Conservation (phyloP, 257 asterid species). For the Nicotiana benthamiana region DNA sequence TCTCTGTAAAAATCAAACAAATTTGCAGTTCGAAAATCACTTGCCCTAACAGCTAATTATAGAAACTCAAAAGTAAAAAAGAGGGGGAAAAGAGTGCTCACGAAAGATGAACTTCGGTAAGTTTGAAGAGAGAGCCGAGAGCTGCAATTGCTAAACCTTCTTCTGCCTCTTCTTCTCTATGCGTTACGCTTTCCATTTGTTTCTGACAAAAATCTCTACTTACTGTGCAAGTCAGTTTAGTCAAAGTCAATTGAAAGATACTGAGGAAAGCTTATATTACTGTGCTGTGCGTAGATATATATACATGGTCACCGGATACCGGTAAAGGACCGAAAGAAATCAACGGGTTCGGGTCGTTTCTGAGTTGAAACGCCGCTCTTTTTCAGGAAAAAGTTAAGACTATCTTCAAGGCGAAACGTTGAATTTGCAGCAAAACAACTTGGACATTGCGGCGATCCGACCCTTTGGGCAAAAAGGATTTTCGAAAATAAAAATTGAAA, state of each 20-base stretch:
- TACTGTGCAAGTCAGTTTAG: not conserved
- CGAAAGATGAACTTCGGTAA: constrained; percentile 69
- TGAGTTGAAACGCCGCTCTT: too few species aligned
- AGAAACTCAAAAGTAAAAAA: not conserved
- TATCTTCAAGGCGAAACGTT: too few species aligned
- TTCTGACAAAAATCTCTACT: not conserved
- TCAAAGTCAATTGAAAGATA: not conserved
- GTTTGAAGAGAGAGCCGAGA: constrained; percentile 66
- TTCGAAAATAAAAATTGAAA: too few species aligned
- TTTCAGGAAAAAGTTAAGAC: too few species aligned
- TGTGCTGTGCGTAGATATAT: too few species aligned
- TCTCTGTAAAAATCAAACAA: constrained; percentile 38
- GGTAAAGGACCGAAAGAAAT: too few species aligned
- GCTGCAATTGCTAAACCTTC: constrained; percentile 44
- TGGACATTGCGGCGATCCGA: too few species aligned
- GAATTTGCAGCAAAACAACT: too few species aligned
- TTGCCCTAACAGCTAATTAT: not conserved
- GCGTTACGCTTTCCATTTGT: not conserved
- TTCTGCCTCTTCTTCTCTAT: constrained; percentile 13
- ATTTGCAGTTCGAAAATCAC: not conserved
- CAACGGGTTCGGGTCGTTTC: too few species aligned
- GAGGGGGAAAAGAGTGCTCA: constrained; percentile 11
- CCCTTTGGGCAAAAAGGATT: too few species aligned
- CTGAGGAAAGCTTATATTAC: too few species aligned
- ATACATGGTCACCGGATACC: too few species aligned